These are phyloP conservation scores for Hypoxylon sp. DNA, from an alignment of 2,329 filamentous ascomycete species.

Conservation along the genomic window DNA sequence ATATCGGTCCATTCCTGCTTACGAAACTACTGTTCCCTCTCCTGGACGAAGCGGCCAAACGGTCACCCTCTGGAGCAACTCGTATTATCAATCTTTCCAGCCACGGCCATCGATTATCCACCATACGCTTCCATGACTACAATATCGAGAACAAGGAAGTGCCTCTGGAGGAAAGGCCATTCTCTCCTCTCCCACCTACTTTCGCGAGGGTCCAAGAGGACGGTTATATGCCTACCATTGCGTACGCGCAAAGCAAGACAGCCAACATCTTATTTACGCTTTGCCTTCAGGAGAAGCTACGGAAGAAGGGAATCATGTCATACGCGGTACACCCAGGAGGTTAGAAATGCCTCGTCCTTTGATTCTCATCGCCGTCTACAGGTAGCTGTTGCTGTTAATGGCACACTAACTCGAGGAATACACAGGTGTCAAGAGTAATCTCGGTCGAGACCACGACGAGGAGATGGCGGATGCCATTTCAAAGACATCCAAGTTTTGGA, in stretches of 20 bases:
- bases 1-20: constrained; percentile 58
- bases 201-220: constrained; percentile 54
- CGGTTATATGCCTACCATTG: constrained; percentile 58
- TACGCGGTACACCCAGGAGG: constrained; percentile 62
- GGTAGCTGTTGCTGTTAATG: background rate
- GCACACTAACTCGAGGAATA: background rate
- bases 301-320: constrained; percentile 53
- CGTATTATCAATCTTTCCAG: constrained; percentile 61
- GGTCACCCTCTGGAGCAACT: constrained; percentile 50
- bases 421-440: constrained; percentile 55
- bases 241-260: constrained; percentile 67
- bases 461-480: constrained; percentile 52
- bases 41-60: constrained; percentile 53
- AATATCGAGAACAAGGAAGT: constrained; percentile 60
- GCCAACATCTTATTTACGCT: constrained; percentile 64
- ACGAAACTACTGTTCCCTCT: constrained; percentile 58
- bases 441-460: constrained; percentile 56
- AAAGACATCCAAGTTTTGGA: constrained; percentile 53
- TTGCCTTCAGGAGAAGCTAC: constrained; percentile 57
- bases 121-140: constrained; percentile 62
- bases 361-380: background rate
- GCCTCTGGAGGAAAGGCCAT: constrained; percentile 54
- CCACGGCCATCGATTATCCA: constrained; percentile 58
- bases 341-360: constrained; percentile 35
- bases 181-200: constrained; percentile 49